Conservation (phyloP, 768 basidiomycete genomes). For the Tulasnella sp. region DNA sequence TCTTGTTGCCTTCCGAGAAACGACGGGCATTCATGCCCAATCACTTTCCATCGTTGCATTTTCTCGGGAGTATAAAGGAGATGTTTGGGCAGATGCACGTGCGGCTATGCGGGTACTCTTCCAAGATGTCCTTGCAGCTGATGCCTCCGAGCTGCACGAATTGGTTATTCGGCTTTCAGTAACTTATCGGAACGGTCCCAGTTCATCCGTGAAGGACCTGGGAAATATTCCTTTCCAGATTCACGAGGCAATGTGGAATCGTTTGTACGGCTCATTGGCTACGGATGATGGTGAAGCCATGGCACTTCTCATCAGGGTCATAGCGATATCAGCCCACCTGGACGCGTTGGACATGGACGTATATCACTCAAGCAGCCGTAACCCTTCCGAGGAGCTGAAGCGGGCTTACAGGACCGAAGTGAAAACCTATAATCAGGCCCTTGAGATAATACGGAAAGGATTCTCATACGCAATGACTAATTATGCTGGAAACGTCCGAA, state of each 20-base stretch:
- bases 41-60: slow-evolving; percentile 30
- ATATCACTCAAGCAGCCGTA: slow-evolving; percentile 26
- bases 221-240: slow-evolving; percentile 23
- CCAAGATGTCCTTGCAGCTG: slow-evolving; percentile 23
- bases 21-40: slow-evolving; percentile 39
- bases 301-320: slow-evolving; percentile 41
- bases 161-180: slow-evolving; percentile 17
- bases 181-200: slow-evolving; percentile 8
- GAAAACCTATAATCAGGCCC: slow-evolving; percentile 45
- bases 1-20: slow-evolving; percentile 17
- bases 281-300: slow-evolving; percentile 47
- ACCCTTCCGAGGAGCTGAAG: slow-evolving; percentile 10
- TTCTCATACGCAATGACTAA: slow-evolving; percentile 50
- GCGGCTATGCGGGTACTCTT: slow-evolving; percentile 31
- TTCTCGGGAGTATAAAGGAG: slow-evolving; percentile 27
- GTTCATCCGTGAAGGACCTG: slow-evolving; percentile 1
- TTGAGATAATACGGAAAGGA: slow-evolving; percentile 45
- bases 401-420: slow-evolving; percentile 20
- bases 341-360: slow-evolving; percentile 44
- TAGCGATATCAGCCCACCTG: slow-evolving; percentile 52
- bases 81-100: slow-evolving; percentile 35
- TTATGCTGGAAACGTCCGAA: slow-evolving; percentile 48
- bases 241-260: slow-evolving; percentile 54
- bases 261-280: slow-evolving; percentile 43
- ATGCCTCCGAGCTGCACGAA: slow-evolving; percentile 23